Evolutionary conservation across 176 grass and related monocot species (phyloP), one percentile per base, ranked within the genome.

Genomic region (Cocos nucifera): DNA sequence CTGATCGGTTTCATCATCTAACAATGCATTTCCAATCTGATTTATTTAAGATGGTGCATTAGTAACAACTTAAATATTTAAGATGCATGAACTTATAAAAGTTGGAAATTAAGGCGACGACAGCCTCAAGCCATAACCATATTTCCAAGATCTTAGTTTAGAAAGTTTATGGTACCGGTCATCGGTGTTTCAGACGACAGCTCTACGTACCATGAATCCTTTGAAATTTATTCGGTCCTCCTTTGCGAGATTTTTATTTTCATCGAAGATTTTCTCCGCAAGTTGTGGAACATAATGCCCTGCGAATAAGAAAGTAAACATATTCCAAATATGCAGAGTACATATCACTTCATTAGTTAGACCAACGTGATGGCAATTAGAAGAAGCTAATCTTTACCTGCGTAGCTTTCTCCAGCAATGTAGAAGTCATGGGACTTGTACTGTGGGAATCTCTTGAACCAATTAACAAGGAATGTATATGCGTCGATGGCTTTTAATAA

Each of bases 331-430:
- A 9, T 35, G 8, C 1, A 1, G 2, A 9, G 5, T 35, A 35
- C 5, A 35, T 35, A 35, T 35, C 32, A 44, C 9, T 44, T 44
- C 35, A 12, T 44, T 44, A 44, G 35, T 44, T 44, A 35, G 10
- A 35, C 0, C 10, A 44, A 44, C 14, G 2, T 44, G 35, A 44
- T 14, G 35, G 35, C 35, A 44, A 12, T 12, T 3, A 44, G 8
- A 6, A 12, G 35, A 44, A 44, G 8, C 9, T 12, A 14, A 44
- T 44, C 9, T 15, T 29, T 49, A 85, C 79, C 84, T 23, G 72
- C 79, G 50, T 88, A 88, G n/a, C 80, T 88, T 76, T 88, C 76
- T 69, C 85, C 85, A 5, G 80, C 32, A 6, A 88, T 88, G 63
- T 83, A 88, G 25, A 83, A 88, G 27, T 88, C 79, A 50, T 79